Base-by-base conservation (phyloP, 768 basidiomycete species). In the Scleroderma bovista region DNA sequence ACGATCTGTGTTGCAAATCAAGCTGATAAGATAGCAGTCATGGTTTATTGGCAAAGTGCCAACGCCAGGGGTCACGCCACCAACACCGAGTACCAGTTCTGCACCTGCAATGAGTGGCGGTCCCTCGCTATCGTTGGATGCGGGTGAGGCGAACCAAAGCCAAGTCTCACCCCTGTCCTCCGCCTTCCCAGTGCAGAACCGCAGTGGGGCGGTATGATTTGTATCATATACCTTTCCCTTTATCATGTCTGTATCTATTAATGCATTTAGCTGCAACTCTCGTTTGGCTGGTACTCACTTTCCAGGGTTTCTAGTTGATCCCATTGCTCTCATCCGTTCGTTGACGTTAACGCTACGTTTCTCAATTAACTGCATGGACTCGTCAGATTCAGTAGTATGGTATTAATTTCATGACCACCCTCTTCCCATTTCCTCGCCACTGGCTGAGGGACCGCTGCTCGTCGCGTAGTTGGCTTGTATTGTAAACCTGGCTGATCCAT, bases 11-110 rank as follows among this genome's bases (percentile, higher is more conserved):
- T 53, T 48, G 16, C 31, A 16, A 31, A 36, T 48, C 38, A 4
- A 47, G 20, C 38, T 50, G 23, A 13, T 44, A 22, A 24, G 50
- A 47, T 44, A 44, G 11, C 57, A 87, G 76, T 93, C 91, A 20
- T 98, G 95, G 95, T 95, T 91, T 64, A 92, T 95, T 53, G 93
- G 93, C 46, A 96, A 94, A 66, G 81, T 89, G 23, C 73, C 77
- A 5, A 65, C 75, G 6, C 62, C 70, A 0, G 60, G 66, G 7
- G 72, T 65, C 7, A 71, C 65, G 63, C 78, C 53, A 63, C 77
- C 48, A 60, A 83, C 69, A 57, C 82, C 65, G 61, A 76, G 58
- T 76, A 51, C 79, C 69, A 74, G 68, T 56, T 63, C 75, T 12
- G 75, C 56, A 46, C 71, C 60, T 59, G 65, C 59, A 19, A 61